Evolutionary conservation across 192 early-diverging fungal genomes (phyloP).

Genomic region (Coemansia biformis): DNA sequence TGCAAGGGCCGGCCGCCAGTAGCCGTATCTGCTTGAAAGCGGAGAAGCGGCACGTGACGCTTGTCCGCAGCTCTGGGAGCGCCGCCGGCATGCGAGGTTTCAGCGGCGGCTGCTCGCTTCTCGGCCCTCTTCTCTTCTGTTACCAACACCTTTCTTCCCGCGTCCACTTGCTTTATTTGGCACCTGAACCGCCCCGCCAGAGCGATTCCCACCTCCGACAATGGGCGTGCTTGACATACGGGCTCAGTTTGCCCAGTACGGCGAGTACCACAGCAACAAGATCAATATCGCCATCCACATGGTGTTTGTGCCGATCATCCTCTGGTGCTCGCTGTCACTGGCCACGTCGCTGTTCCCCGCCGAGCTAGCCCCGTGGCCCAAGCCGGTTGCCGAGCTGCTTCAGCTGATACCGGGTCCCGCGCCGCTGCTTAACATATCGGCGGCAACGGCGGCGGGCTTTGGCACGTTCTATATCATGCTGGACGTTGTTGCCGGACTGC

Average conservation of each 20-base stretch:
- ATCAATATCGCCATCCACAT: constrained; percentile 80
- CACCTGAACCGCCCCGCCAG: too few species aligned
- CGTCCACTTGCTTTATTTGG: too few species aligned
- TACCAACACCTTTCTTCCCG: too few species aligned
- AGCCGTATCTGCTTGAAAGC: too few species aligned
- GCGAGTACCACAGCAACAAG: constrained; percentile 72
- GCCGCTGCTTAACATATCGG: constrained; percentile 50
- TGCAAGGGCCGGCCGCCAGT: too few species aligned
- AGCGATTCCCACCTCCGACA: too few species aligned
- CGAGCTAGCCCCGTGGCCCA: constrained; percentile 35
- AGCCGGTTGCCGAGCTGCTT: constrained; percentile 31
- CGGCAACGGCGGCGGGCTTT: constrained; percentile 54
- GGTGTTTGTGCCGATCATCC: constrained; percentile 85
- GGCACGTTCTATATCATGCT: constrained; percentile 73
- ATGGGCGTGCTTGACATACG: constrained; percentile 68
- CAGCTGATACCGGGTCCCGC: constrained; percentile 33
- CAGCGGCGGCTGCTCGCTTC: too few species aligned
- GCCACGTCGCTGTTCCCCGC: constrained; percentile 41
- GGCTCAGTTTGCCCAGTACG: constrained; percentile 74
- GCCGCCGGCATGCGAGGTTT: too few species aligned
- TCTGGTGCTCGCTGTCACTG: constrained; percentile 73
- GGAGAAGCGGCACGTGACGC: too few species aligned
- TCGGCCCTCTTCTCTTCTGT: too few species aligned
- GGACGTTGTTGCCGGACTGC: constrained; percentile 53
- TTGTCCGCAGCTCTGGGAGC: too few species aligned